Conservation (phyloP, 1,139 yeast species). For the Maudiozyma humilis region DNA sequence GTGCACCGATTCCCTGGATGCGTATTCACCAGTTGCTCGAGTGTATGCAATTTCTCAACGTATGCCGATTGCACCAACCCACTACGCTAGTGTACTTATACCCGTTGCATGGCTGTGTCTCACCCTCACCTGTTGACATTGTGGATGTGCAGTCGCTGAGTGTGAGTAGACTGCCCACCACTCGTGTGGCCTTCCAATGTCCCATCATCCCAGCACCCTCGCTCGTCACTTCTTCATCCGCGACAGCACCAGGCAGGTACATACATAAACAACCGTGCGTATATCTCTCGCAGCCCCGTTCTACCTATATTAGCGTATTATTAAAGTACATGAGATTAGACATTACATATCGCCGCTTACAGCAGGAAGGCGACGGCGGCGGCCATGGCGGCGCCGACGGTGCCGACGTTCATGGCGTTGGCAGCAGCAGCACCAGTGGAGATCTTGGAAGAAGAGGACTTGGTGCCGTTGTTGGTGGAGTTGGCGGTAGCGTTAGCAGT, state of each 20-base stretch:
- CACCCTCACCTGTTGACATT: too few species aligned
- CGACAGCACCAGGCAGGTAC: background rate
- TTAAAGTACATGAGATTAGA: background rate
- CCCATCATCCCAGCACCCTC: too few species aligned
- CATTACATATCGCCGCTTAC: conserved; percentile 36
- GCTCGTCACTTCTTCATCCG: background rate
- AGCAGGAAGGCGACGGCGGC: conserved; percentile 61
- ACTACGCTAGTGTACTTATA: too few species aligned
- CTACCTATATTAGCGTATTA: background rate
- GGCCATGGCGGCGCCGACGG: conserved; percentile 63
- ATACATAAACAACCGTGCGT: background rate
- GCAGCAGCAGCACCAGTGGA: conserved; percentile 45
- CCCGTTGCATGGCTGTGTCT: too few species aligned
- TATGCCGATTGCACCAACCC: too few species aligned
- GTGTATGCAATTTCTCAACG: too few species aligned
- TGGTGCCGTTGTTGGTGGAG: conserved; percentile 28
- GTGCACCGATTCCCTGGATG: too few species aligned
- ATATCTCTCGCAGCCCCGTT: background rate
- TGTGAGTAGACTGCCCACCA: too few species aligned
- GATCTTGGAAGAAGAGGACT: conserved; percentile 27
- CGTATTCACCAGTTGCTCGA: too few species aligned
- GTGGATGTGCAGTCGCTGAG: too few species aligned
- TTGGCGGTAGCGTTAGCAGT: conserved; percentile 15
- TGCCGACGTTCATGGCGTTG: conserved; percentile 49
- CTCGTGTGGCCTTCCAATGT: too few species aligned